Conservation (phyloP, 192 early-diverging fungal species). For the Phycomyces nitens region DNA sequence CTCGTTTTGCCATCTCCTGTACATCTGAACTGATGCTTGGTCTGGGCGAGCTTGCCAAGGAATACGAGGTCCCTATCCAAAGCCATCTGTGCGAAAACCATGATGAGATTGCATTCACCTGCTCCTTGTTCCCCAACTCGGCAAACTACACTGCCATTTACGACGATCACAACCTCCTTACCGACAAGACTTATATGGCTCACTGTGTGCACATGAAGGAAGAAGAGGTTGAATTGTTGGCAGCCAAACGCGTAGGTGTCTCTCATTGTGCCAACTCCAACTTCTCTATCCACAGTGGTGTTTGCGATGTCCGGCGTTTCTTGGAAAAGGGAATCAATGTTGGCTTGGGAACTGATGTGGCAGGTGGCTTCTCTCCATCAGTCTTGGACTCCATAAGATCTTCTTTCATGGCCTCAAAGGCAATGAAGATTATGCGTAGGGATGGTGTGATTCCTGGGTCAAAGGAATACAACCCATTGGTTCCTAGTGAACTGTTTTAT, state of each 20-base stretch:
- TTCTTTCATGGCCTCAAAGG: constrained; percentile 70
- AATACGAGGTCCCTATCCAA: constrained; percentile 81
- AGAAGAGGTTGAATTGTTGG: constrained; percentile 66
- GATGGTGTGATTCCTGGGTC: constrained; percentile 1
- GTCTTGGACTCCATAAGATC: constrained; percentile 87
- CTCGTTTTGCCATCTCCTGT: constrained; percentile 90
- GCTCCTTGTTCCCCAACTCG: constrained; percentile 68
- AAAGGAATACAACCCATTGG: constrained; percentile 47
- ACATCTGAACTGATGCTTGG: constrained; percentile 62
- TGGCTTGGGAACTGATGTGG: constrained; percentile 92
- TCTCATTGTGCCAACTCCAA: constrained; percentile 94
- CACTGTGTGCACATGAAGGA: constrained; percentile 88
- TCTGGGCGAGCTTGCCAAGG: constrained; percentile 66
- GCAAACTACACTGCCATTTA: constrained; percentile 79
- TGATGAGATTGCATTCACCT: constrained; percentile 73
- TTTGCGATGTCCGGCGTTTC: constrained; percentile 76
- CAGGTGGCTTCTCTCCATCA: constrained; percentile 82
- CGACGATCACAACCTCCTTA: constrained; percentile 67
- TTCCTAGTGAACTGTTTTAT: constrained; percentile 72
- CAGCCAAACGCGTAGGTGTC: constrained; percentile 64
- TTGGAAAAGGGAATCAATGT: constrained; percentile 73
- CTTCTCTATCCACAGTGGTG: constrained; percentile 78
- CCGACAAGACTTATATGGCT: constrained; percentile 78
- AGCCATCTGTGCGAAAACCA: constrained; percentile 88
- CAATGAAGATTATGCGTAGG: constrained; percentile 43